Conservation (phyloP, 306 rosid genomes). For the Quercus suber region DNA sequence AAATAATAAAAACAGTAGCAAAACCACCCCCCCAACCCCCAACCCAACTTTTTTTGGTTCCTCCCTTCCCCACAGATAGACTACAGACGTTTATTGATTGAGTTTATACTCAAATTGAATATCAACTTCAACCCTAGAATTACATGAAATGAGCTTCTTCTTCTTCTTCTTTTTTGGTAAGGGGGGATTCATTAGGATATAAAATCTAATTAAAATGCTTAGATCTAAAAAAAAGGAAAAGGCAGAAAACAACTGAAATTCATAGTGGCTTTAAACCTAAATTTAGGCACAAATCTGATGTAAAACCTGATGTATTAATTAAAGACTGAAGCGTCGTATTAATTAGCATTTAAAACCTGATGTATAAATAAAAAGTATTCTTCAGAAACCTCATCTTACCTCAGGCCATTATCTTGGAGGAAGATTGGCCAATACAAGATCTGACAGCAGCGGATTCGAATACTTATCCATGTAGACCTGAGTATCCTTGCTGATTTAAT, state of each 20-base stretch:
- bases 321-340: slow-evolving; percentile 5
- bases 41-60: no score
- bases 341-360: slow-evolving; percentile 19
- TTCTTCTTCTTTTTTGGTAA: not conserved
- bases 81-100: no score
- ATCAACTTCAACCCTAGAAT: not conserved
- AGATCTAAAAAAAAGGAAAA: not conserved
- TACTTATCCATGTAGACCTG: slow-evolving; percentile 56
- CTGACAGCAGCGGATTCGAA: slow-evolving; percentile 68
- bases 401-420: slow-evolving; percentile 65
- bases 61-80: not conserved
- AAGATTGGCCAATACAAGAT: slow-evolving; percentile 89
- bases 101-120: not conserved
- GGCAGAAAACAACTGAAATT: not conserved
- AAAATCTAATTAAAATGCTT: not conserved
- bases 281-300: not conserved
- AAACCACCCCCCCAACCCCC: not conserved
- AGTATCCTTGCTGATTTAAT: slow-evolving; percentile 44
- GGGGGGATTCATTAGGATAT: not conserved
- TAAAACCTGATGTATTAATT: slow-evolving; percentile 9
- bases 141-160: no score
- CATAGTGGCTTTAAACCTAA: not conserved
- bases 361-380: slow-evolving; percentile 8
- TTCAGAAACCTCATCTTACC: slow-evolving; percentile 46
- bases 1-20: slow-evolving; percentile 9